Evolutionary conservation across 495 filamentous ascomycete species (phyloP).

Genomic region (Hyphodiscus hymeniophilus): DNA sequence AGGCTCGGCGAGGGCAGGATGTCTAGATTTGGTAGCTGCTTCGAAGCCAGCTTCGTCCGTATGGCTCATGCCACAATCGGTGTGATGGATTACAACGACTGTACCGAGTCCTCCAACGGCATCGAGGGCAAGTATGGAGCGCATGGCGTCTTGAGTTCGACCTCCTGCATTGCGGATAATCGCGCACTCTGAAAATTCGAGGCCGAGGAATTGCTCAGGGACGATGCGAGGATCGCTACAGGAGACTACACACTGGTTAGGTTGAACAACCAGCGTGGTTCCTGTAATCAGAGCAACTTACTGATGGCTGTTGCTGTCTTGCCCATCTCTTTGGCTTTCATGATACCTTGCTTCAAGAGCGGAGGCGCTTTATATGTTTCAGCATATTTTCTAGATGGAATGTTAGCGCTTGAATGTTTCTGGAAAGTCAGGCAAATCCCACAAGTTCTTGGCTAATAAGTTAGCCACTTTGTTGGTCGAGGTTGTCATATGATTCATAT

Average conservation of each 20-base stretch:
- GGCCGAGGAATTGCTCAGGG: slow-evolving; percentile 22
- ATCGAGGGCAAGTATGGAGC: slow-evolving; percentile 22
- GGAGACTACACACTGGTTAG: slow-evolving; percentile 8
- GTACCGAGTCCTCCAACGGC: slow-evolving; percentile 21
- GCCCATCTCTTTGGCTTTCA: slow-evolving; percentile 2
- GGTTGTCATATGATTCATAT: not conserved
- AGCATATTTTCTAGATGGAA: not conserved
- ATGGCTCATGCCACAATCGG: slow-evolving; percentile 10
- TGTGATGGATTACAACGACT: slow-evolving; percentile 24
- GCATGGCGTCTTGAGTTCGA: slow-evolving; percentile 22
- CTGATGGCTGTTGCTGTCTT: slow-evolving; percentile 4
- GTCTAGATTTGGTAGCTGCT: not conserved
- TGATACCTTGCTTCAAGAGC: not conserved
- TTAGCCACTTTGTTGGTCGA: not conserved
- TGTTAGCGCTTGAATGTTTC: too few species aligned
- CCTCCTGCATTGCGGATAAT: slow-evolving; percentile 28
- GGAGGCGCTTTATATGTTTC: slow-evolving; percentile 1
- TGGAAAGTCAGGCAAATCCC: not conserved
- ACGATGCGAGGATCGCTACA: slow-evolving; percentile 24
- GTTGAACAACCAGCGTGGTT: not conserved
- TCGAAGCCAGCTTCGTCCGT: not conserved
- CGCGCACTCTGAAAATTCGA: slow-evolving; percentile 21
- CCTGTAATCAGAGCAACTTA: not conserved
- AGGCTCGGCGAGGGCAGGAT: not conserved
- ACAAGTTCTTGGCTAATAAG: not conserved